Base-by-base conservation (phyloP, 805 yeast genomes). In the Jamesozyma rosinii region DNA sequence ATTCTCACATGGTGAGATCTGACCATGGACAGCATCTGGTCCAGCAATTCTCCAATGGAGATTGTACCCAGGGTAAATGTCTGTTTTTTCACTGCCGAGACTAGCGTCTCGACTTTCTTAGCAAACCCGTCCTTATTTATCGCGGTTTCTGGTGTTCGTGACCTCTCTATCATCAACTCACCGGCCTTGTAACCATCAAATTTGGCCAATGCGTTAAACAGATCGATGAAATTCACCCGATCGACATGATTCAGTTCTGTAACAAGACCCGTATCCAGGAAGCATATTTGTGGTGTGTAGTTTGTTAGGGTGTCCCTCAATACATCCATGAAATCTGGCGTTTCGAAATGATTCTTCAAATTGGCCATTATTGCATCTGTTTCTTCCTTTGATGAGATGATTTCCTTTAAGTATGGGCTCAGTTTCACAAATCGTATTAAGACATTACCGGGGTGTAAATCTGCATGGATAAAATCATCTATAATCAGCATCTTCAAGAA, bases 101-200 rank as follows among this genome's bases (percentile, higher is more conserved):
- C 95, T 44, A 92, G 71, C 52, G 79, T 72, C 58, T 87, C 95
- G 32, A 88, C 95, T 59, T 86, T 85, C 43, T 85, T 63, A 0
- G 95, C 95, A 65, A 92, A 92, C 11, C 85, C 69, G 44, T 90
- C 97, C 44, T 76, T 76, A 53, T 90, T 79, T 4, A 87, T 69
- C 1, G 86, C 97, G 0, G 95, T 83, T 39, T 86, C 95, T 0
- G 99, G 98, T 0, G 97, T 88, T 46, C 92, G 72, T 3, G 97
- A 89, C 45, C 97, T 69, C 65, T 88, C 97, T 46, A 89, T 80
- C 97, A 92, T 90, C 44, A 92, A 70, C 58, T 88, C 94, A 10
- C 99, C 99, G 0, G 96, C 97, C 47, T 72, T 74, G 59, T 84
- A 88, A 0, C 99, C 99, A 62, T 92, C 95, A 64, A 92, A 92